Evolutionary conservation across 805 yeast genomes (phyloP), one percentile per base, ranked within the genome.

Genomic region (Diddensiella santjacobensis): DNA sequence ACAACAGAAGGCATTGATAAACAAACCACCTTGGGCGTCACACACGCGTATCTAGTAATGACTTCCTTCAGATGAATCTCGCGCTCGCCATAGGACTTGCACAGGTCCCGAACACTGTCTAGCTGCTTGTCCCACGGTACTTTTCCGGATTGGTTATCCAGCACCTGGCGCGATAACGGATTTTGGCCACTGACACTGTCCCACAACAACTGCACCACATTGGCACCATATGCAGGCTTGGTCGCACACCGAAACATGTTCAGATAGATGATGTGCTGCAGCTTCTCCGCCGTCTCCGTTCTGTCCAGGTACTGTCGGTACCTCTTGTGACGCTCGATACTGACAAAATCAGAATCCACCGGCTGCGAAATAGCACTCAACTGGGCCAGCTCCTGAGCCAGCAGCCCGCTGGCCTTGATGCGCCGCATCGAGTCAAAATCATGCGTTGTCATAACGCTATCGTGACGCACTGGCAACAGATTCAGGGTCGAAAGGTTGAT

Each of bases 1-100:
- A 52, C 37, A 43, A 61, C 42, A 31, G 53, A 53, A 1, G 72
- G 62, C 75, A 83, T 73, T 61, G 89, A 91, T 44, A 86, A 71
- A 1, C 87, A 75, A 2, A 89, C 95, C 3, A 80, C 96, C 2
- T 81, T 72, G 0, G 99, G 99, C 0, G 98, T 93, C 3, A 91
- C 77, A 54, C 87, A 91, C 0, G 95, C 87, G 66, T 74, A 93
- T 52, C 42, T 37, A n/a, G 45, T 37, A n/a, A 56, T 35, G 26
- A 56, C 41, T 6, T 51, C 54, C 11, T 41, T 35, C 53, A 55
- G 48, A 20, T 45, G 45, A 19, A 38, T 40, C 19, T 49, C 55
- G 6, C 55, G 44, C 3, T 41, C 46, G n/a, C 18, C 33, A 36
- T 54, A 51, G 4, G 53, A 30, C 23, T 51, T 43, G 24, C 57